Percentiles rank a stretch among this genome's conserved stretches.
Conservation (phyloP, 108 stramenopile species). For the Epithemia pelagica region DNA sequence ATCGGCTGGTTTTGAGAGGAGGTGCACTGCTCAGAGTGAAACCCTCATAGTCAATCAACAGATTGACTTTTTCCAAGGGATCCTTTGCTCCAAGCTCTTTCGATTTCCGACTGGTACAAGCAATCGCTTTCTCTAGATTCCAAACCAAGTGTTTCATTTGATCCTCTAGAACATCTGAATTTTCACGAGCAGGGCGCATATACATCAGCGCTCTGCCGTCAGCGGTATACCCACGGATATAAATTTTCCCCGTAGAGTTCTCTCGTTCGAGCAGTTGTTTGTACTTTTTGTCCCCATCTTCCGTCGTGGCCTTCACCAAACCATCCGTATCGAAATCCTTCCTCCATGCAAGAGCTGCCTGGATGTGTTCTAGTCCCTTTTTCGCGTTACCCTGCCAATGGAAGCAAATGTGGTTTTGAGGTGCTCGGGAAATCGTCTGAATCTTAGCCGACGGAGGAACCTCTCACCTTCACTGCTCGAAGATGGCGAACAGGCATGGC, state of each 20-base stretch:
- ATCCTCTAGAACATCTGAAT: conserved; percentile 59
- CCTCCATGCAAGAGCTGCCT: conserved; percentile 70
- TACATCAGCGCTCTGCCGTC: conserved; percentile 76
- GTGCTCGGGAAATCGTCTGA: too few species aligned
- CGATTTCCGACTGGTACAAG: conserved; percentile 53
- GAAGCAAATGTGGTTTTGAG: background rate
- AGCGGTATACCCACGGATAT: conserved; percentile 74
- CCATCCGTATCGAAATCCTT: conserved; percentile 71
- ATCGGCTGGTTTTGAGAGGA: conserved; percentile 58
- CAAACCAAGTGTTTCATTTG: conserved; percentile 90
- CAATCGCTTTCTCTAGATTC: conserved; percentile 81
- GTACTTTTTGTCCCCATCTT: conserved; percentile 15
- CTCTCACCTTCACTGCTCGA: conserved; percentile 71
- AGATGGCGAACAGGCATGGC: conserved; percentile 74
- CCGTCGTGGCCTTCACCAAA: conserved; percentile 12
- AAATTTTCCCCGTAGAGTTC: conserved; percentile 80
- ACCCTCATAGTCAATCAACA: conserved; percentile 85
- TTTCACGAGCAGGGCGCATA: conserved; percentile 83
- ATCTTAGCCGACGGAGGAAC: too few species aligned
- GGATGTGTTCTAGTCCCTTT: conserved; percentile 60
- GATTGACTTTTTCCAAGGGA: conserved; percentile 63
- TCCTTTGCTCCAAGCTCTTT: conserved; percentile 11
- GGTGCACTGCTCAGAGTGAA: conserved; percentile 68
- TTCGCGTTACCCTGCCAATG: conserved; percentile 36
- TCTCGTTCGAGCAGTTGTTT: conserved; percentile 46